A percentile compares a stretch with the other conserved stretches of the same genome.
Evolutionary conservation across 2,329 filamentous ascomycete genomes (phyloP).

Genomic region (Fusarium sp.): DNA sequence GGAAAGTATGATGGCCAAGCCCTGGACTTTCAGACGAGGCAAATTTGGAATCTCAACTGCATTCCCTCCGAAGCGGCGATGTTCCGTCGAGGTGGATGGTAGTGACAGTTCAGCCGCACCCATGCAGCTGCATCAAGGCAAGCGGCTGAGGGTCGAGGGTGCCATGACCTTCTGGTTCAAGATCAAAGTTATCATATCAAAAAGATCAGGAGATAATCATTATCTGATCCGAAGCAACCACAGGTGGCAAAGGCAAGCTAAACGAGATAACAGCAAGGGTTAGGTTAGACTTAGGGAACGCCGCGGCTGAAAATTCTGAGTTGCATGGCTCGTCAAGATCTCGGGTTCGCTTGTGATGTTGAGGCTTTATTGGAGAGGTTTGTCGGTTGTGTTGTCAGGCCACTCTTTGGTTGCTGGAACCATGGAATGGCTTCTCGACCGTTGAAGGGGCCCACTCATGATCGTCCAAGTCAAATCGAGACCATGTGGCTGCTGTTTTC

Average conservation of each 20-base stretch:
- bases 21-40: not conserved
- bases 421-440: slow-evolving; percentile 34
- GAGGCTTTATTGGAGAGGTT: not conserved
- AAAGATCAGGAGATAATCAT: slow-evolving; percentile 26
- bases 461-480: slow-evolving; percentile 1
- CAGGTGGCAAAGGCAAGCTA: not conserved
- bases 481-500: slow-evolving; percentile 23
- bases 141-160: not conserved
- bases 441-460: slow-evolving; percentile 21
- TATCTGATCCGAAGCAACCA: slow-evolving; percentile 20
- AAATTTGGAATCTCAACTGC: slow-evolving; percentile 13
- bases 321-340: not conserved
- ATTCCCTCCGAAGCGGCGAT: not conserved
- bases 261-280: not conserved
- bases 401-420: not conserved
- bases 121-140: not conserved
- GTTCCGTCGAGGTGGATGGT: not conserved
- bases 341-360: not conserved
- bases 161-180: not conserved
- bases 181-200: slow-evolving; percentile 35
- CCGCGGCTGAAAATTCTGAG: slow-evolving; percentile 5
- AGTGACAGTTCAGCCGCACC: slow-evolving; percentile 14
- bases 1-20: not conserved
- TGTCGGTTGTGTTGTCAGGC: slow-evolving; percentile 8
- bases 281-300: not conserved